phyloP scores from a whole-genome alignment of 768 basidiomycete genomes.

The Xanthoconium purpureum region DNA sequence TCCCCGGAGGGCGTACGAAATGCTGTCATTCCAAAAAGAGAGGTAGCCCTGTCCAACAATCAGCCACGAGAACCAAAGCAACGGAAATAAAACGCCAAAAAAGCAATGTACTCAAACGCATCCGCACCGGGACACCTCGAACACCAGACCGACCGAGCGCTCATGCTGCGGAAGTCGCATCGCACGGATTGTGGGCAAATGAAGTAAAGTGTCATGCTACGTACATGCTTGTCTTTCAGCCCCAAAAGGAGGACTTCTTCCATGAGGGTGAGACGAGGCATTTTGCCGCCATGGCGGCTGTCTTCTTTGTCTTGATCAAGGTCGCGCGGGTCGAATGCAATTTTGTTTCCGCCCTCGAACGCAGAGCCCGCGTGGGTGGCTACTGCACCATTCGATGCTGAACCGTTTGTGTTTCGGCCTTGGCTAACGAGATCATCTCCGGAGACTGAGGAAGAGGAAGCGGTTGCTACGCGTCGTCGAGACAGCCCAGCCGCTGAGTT shows the following conservation, averaged over 20 bases:
- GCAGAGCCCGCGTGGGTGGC: conserved; percentile 72
- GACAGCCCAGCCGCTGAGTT: conserved; percentile 53
- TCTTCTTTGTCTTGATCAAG: conserved; percentile 69
- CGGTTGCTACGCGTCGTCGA: conserved; percentile 51
- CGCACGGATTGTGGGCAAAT: conserved; percentile 6
- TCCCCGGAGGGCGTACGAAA: conserved; percentile 96
- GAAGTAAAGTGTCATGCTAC: conserved; percentile 20
- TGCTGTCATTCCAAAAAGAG: conserved; percentile 99
- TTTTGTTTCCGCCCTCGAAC: conserved; percentile 80
- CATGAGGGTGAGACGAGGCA: conserved; percentile 90
- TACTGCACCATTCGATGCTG: conserved; percentile 28
- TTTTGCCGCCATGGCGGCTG: conserved; percentile 60
- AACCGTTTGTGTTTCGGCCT: conserved; percentile 30
- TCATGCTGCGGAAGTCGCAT: conserved; percentile 18
- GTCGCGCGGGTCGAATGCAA: conserved; percentile 94
- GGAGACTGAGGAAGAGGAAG: conserved; percentile 36
- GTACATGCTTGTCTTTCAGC: conserved; percentile 93
- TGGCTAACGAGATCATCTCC: conserved; percentile 37
- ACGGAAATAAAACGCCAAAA: conserved; percentile 20
- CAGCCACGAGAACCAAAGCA: conserved; percentile 5
- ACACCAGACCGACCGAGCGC: conserved; percentile 5
- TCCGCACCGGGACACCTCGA: conserved; percentile 1
- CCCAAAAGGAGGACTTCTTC: conserved; percentile 95
- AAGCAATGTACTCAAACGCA: conserved; percentile 1
- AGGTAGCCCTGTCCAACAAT: conserved; percentile 68